Evolutionary conservation across 345 rosid species (phyloP), one percentile per base, ranked within the genome.

Genomic region (Garcia nutans): DNA sequence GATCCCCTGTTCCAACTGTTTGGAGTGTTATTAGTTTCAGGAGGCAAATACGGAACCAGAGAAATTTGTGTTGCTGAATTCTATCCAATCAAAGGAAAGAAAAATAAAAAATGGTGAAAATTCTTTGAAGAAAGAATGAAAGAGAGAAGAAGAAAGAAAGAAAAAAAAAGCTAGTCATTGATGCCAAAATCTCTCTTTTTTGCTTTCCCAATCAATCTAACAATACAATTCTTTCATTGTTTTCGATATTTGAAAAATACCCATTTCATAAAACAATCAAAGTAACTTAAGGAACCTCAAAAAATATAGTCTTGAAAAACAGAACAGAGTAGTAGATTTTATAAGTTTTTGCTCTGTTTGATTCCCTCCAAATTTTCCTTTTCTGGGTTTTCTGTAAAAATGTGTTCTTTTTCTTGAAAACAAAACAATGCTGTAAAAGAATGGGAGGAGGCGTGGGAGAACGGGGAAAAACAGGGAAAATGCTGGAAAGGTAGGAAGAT

Each of bases 1-100:
- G 80, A 60, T 54, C 77, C 74, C 77, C 81, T 88, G 82, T 84
- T 84, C 92, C 92, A 88, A 84, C 70, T 91, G 94, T 89, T 85
- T 81, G 97, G 92, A 79, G 74, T 75, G 80, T 73, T 85, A 88
- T 88, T 57, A 75, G 82, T 87, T 87, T 77, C 77, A 87, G 92
- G 90, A 89, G 85, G 76, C 79, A 80, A 83, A 82, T 72, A 76
- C 84, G 97, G 92, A 81, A 79, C 71, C 85, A 80, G 74, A 79
- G 78, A 77, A 72, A 71, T 76, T 61, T 57, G n/a, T 70, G 69
- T 59, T 15, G 41, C 65, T 72, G 33, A 72, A 64, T 58, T 54
- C 26, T 28, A 63, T 20, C 52, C 64, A 55, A 22, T 15, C 65
- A 73, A 73, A 49, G 3, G 1, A 23, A 47, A 57, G 12, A 67